Evolutionary conservation across 768 basidiomycete genomes (phyloP).

Genomic region (Pleurotus tuber-regium): DNA sequence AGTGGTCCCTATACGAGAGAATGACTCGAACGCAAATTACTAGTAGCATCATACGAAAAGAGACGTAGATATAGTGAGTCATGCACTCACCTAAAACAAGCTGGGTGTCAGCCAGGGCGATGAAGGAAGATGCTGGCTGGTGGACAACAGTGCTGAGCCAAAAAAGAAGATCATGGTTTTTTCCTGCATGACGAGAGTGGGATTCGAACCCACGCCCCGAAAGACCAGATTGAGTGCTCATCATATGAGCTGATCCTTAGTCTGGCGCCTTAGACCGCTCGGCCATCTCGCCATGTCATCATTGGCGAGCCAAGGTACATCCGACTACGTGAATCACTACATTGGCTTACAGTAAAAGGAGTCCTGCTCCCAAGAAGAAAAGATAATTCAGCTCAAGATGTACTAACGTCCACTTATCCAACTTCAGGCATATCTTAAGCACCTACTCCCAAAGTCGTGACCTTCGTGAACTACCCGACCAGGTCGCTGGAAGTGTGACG

Average conservation of each 20-base stretch:
- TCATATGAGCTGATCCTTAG: slow-evolving; percentile 39
- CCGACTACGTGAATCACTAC: too few relatives aligned
- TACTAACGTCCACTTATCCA: too few relatives aligned
- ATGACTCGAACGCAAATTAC: slow-evolving; percentile 10
- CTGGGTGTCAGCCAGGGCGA: not conserved
- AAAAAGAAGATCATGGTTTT: too few relatives aligned
- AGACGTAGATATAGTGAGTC: not conserved
- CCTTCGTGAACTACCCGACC: slow-evolving; percentile 1
- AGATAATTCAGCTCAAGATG: not conserved
- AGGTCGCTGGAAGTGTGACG: slow-evolving; percentile 14
- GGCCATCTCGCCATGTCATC: slow-evolving; percentile 54
- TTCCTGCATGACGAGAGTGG: slow-evolving; percentile 48
- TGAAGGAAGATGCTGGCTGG: not conserved
- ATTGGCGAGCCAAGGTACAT: not conserved
- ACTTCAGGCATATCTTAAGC: not conserved
- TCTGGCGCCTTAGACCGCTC: slow-evolving; percentile 79
- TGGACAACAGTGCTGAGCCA: not conserved
- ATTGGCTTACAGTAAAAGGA: not conserved
- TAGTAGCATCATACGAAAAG: not conserved
- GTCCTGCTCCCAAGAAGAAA: not conserved
- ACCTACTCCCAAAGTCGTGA: not conserved
- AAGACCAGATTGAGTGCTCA: slow-evolving; percentile 24
- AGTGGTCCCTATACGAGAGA: not conserved
- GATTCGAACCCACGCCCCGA: slow-evolving; percentile 59
- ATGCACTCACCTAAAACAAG: not conserved